These are phyloP conservation scores for Globisporangium canariense DNA, from an alignment of 352 stramenopile species.

Conservation along the genomic window DNA sequence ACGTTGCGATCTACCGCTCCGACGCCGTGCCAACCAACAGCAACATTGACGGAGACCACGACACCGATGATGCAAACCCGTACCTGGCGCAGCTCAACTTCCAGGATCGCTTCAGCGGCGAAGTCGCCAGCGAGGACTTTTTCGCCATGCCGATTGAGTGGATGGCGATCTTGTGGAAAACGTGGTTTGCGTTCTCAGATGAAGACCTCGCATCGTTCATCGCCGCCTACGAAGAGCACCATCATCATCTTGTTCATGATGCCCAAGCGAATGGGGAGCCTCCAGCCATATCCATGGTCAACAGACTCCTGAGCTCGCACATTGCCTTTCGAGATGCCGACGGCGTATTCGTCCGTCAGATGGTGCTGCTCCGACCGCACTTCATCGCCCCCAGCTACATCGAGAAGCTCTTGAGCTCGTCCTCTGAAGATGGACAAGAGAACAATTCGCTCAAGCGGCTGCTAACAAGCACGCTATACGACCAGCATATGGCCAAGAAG, in stretches of 20 bases:
- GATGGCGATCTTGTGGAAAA: conserved; percentile 47
- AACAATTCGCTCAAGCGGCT: neutral
- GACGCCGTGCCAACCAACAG: conserved; percentile 1
- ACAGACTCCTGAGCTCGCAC: neutral
- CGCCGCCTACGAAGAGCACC: conserved; percentile 21
- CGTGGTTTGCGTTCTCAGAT: conserved; percentile 42
- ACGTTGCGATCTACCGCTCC: conserved; percentile 33
- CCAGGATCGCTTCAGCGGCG: conserved; percentile 32
- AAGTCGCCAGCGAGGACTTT: conserved; percentile 39
- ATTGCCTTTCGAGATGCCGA: conserved; percentile 12
- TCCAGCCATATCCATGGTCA: too few species aligned
- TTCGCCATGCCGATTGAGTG: conserved; percentile 49
- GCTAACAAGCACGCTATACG: neutral
- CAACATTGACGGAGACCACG: neutral
- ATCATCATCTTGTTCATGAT: conserved; percentile 13
- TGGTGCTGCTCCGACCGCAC: conserved; percentile 26
- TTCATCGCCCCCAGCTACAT: conserved; percentile 17
- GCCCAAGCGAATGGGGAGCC: neutral
- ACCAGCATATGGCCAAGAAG: conserved; percentile 5
- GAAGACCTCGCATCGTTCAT: conserved; percentile 42
- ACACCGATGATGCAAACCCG: neutral
- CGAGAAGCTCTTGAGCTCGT: conserved; percentile 1
- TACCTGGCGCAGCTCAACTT: conserved; percentile 22
- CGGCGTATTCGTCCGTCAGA: conserved; percentile 24
- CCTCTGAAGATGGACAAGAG: neutral